Evolutionary conservation across 805 yeast species (phyloP), one percentile per base, ranked within the genome.

Genomic region (Barnettozyma botsteinii): DNA sequence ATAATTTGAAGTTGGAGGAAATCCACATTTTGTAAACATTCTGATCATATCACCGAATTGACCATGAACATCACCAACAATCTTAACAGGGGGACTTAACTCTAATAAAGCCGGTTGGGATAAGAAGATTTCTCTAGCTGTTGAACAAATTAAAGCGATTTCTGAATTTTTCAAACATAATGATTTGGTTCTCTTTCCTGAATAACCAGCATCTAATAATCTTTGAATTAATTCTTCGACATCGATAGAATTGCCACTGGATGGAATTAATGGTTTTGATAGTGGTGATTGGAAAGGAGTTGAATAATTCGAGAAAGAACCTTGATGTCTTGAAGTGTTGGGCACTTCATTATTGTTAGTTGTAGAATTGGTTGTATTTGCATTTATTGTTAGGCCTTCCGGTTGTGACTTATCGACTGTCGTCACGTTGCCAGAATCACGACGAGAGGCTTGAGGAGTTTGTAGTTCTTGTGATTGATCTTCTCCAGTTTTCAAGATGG

Each of bases 1-100:
- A 69, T 91, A 91, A 70, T 91, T 91, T 17, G 98, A 95, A 65
- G 93, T 97, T 12, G 98, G 98, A 2, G 98, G 98, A 73, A 93
- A 91, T 3, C 98, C 98, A 56, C 98, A 97, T 61, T 91, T 89
- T 69, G 93, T 98, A 58, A 91, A 91, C 57, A 93, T 77, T 66
- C 98, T 83, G 62, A 91, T 75, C 57, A 91, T 77, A 66, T 91
- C 98, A 62, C 91, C 91, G 67, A 91, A 91, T 68, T 91, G 98
- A 41, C 98, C 98, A 65, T 91, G 98, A 58, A 91, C 91, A 65
- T 91, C 98, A 64, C 98, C 98, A 69, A 96, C 88, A 43, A 84
- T 84, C 69, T 54, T 89, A 57, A 91, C 91, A 40, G 98, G 98
- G 15, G 98, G 67, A 31, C 67, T 77, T 45, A 91, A 69, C 60